Conservation (phyloP, 2,329 filamentous ascomycete genomes). For the Plenodomus biglobosus region DNA sequence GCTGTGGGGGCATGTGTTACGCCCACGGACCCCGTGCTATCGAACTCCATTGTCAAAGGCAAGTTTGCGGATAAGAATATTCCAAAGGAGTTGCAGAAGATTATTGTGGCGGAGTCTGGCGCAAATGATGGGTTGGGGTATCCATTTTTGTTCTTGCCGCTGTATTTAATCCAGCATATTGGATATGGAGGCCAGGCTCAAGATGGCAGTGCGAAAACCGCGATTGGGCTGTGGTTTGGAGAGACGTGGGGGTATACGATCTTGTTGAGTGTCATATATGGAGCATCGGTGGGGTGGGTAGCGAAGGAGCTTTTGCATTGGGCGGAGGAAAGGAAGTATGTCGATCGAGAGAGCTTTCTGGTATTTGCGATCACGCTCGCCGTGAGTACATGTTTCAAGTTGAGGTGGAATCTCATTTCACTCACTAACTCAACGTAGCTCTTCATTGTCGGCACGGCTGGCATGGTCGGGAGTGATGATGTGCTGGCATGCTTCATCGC, state of each 20-base stretch:
- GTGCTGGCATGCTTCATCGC: conserved; percentile 91
- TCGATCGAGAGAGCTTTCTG: conserved; percentile 84
- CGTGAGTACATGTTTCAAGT: conserved; percentile 46
- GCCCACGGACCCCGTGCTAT: conserved; percentile 85
- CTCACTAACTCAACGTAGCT: conserved; percentile 50
- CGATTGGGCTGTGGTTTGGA: conserved; percentile 79
- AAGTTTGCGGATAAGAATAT: conserved; percentile 92
- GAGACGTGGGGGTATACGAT: conserved; percentile 86
- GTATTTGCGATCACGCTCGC: conserved; percentile 84
- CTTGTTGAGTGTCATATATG: conserved; percentile 75
- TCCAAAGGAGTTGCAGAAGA: conserved; percentile 76
- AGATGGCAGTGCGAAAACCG: conserved; percentile 59
- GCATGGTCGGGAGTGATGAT: conserved; percentile 84
- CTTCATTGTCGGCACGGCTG: conserved; percentile 84
- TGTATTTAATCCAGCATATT: conserved; percentile 79
- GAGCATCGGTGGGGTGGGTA: conserved; percentile 74
- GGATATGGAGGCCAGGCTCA: conserved; percentile 57
- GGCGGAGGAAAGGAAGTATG: conserved; percentile 77
- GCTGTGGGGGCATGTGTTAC: conserved; percentile 85
- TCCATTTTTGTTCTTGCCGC: conserved; percentile 80
- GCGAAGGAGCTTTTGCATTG: conserved; percentile 81
- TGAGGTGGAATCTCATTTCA: too few species aligned
- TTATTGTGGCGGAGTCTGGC: conserved; percentile 68
- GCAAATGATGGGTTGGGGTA: conserved; percentile 90
- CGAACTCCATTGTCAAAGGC: conserved; percentile 88